These are phyloP conservation scores for Rosa hybrid DNA, from an alignment of 331 rosid genomes.

Conservation along the genomic window DNA sequence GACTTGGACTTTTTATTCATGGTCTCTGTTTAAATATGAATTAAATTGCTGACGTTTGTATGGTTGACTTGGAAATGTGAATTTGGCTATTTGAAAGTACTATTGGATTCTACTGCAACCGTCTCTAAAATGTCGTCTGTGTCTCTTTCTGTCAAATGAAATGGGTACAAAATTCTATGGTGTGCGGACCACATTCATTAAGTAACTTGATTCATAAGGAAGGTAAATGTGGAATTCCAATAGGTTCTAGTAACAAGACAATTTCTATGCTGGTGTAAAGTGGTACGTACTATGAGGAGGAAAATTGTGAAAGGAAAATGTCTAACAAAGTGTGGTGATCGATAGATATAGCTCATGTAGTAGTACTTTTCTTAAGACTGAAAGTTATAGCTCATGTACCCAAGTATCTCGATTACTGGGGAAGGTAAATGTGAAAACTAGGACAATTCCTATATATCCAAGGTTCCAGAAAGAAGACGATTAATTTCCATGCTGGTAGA, in stretches of 20 bases:
- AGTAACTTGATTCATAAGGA: not conserved
- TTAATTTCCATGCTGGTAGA: too few species aligned
- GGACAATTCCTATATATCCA: too few species aligned
- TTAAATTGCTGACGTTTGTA: not conserved
- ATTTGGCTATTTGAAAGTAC: not conserved
- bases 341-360: not conserved
- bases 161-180: not conserved
- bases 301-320: not conserved
- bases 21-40: not conserved
- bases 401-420: too few species aligned
- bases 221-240: not conserved
- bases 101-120: not conserved
- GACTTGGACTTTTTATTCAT: conserved; percentile 7
- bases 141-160: not conserved
- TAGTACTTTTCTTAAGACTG: not conserved
- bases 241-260: not conserved
- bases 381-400: too few species aligned
- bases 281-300: not conserved
- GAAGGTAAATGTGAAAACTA: too few species aligned
- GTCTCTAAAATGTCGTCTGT: not conserved
- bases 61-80: not conserved
- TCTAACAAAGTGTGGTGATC: not conserved
- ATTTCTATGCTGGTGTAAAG: not conserved
- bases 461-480: too few species aligned
- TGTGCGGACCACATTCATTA: not conserved